Conservation (phyloP, 2,329 filamentous ascomycete species). For the Fusarium incarnatum region DNA sequence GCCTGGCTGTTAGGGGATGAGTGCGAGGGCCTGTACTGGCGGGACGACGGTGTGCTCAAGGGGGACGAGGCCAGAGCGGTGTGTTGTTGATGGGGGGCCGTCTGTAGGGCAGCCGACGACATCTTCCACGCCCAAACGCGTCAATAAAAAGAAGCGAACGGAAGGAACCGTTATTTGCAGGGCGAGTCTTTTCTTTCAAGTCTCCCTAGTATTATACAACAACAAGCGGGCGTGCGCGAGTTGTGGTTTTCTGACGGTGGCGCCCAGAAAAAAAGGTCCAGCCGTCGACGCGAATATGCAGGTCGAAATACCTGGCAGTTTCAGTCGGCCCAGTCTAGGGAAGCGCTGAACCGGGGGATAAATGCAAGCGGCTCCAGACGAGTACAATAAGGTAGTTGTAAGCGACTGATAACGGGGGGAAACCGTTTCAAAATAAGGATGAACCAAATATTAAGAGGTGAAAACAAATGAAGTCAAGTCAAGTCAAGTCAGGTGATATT, state of each 20-base stretch:
- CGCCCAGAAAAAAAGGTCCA: slow-evolving; percentile 36
- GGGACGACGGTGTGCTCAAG: slow-evolving; percentile 61
- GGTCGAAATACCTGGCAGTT: slow-evolving; percentile 47
- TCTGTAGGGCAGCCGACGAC: slow-evolving; percentile 71
- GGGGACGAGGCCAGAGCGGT: slow-evolving; percentile 62
- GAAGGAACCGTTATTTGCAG: slow-evolving; percentile 12
- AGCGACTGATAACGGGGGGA: slow-evolving; percentile 33
- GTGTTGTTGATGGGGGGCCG: slow-evolving; percentile 68
- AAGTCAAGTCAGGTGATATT: neutral
- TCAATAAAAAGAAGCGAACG: slow-evolving; percentile 28
- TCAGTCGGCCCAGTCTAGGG: slow-evolving; percentile 39
- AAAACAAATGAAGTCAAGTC: neutral
- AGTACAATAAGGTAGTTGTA: slow-evolving; percentile 15
- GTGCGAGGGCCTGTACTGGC: slow-evolving; percentile 64
- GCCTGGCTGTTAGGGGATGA: slow-evolving; percentile 65
- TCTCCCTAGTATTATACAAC: slow-evolving; percentile 11
- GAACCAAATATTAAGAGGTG: neutral
- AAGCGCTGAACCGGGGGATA: slow-evolving; percentile 38
- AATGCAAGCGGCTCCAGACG: slow-evolving; percentile 38
- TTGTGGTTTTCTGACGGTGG: slow-evolving; percentile 29
- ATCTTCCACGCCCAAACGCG: slow-evolving; percentile 50
- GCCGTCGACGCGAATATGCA: slow-evolving; percentile 46
- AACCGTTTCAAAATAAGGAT: slow-evolving; percentile 30
- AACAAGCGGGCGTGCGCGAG: slow-evolving; percentile 12
- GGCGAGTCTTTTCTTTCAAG: slow-evolving; percentile 11